Evolutionary conservation across 176 grass and related monocot genomes (phyloP), one percentile per base, ranked within the genome.

Genomic region (Rhipidocladum racemiflorum): DNA sequence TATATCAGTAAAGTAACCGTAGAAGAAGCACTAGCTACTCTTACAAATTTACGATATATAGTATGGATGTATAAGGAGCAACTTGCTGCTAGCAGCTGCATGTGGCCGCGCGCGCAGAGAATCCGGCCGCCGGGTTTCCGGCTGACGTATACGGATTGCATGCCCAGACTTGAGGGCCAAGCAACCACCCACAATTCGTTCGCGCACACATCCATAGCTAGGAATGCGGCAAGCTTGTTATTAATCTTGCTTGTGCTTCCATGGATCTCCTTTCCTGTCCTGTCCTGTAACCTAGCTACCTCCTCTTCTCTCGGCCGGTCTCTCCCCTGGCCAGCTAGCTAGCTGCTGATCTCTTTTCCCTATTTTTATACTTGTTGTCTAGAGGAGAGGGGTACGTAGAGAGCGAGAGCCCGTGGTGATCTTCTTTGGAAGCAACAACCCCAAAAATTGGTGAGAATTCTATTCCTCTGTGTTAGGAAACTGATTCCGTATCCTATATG

Each of bases 361-460:
- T 50, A 61, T 72, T 42, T 70, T 6, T 30, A 3, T 74, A 14
- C 59, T 50, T 61, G 54, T 53, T 65, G 23, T 23, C 56, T 61
- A 30, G 35, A 61, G 18, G 20, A 27, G n/a, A n/a, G n/a, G n/a
- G n/a, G n/a, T n/a, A n/a, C 25, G 12, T 36, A 32, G 36, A 9
- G 64, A 9, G 24, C 18, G 6, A 10, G 6, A 10, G 77, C 49
- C 20, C 51, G 43, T 54, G 73, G 79, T 29, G 64, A 91, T 85
- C 72, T 72, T 65, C 57, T 71, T 71, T 64, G 81, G 40, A 51
- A 77, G 67, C 63, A 64, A 51, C 72, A 82, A 88, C 65, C 83
- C 65, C 83, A 86, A 91, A 91, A 89, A 85, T 97, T 91, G 86
- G 88, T 87, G 81, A 89, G 21, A 84, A 91, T 91, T 91, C 83